Base-by-base conservation (phyloP, 2,329 filamentous ascomycete genomes). In the Penicillium sp. region DNA sequence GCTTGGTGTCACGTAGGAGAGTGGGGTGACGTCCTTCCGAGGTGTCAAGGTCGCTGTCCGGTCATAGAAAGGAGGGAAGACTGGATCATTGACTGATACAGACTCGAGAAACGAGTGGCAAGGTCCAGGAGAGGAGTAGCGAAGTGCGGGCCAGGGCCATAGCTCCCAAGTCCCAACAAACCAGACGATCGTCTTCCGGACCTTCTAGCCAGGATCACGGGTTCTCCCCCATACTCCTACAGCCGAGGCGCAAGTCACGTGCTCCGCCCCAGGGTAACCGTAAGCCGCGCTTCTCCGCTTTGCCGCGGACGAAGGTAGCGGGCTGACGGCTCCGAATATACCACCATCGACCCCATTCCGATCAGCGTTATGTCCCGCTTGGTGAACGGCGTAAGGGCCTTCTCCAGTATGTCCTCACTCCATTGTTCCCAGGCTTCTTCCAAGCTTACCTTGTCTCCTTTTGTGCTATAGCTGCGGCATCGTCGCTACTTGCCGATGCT, bases 321-420 rank as follows among this genome's bases (percentile, higher is more conserved):
- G 34, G 38, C n/a, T 51, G n/a, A n/a, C 34, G 43, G 22, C 6
- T 39, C 42, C 25, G 28, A 20, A 41, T 47, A 55, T 17, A 34
- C 42, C 10, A 48, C 38, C 10, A 34, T 41, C 20, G 52, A 48
- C 47, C 57, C 59, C 49, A 60, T 59, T 58, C 54, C 51, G 54
- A 57, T 51, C 47, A 50, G 20, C 62, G 69, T 53, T 17, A 76
- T 76, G 74, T 74, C 68, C 61, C 67, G 68, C 43, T 70, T 68
- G 61, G 55, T 67, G 42, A 68, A 66, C 54, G 57, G 68, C 5
- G 61, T 63, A 39, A 67, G 66, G 53, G 64, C 65, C 22, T 68
- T 75, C 42, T 72, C 67, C 31, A 63, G 72, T 75, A 69, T 58
- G 72, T 63, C 34, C 38, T 38, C 25, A 6, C 12, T 42, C 39